A percentile compares a stretch with the other conserved stretches of the same genome.
These are phyloP conservation scores for Trichoderma pleuroti DNA, from an alignment of 2,329 filamentous ascomycete species.

Conservation along the genomic window DNA sequence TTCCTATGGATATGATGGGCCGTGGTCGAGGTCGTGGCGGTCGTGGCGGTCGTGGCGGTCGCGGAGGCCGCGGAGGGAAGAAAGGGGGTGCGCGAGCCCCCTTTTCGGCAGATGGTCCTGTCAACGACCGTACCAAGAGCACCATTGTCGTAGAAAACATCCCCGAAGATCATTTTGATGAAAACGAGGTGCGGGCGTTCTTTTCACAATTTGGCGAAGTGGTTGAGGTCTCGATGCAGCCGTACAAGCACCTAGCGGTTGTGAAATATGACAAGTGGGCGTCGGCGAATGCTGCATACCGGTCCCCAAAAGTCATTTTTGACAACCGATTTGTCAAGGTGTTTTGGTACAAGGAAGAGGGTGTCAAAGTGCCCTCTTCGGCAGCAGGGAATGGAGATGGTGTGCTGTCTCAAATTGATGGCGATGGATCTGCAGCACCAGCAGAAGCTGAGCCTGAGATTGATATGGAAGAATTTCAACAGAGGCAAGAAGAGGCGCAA, in stretches of 20 bases:
- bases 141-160: constrained; percentile 76
- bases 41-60: constrained; percentile 37
- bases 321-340: constrained; percentile 84
- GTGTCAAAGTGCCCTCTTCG: constrained; percentile 32
- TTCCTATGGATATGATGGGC: constrained; percentile 25
- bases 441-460: constrained; percentile 49
- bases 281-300: constrained; percentile 66
- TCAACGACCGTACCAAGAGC: constrained; percentile 59
- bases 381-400: constrained; percentile 27
- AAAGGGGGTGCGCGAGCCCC: constrained; percentile 45
- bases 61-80: constrained; percentile 33
- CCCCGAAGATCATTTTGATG: constrained; percentile 65
- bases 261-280: constrained; percentile 66
- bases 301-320: constrained; percentile 76
- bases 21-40: constrained; percentile 37
- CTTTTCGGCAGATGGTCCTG: constrained; percentile 63
- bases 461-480: constrained; percentile 66
- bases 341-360: constrained; percentile 66
- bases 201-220: constrained; percentile 71
- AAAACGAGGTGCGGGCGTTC: constrained; percentile 62
- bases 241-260: constrained; percentile 63
- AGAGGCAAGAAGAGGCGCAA: constrained; percentile 69
- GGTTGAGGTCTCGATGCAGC: constrained; percentile 60
- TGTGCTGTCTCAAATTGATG: constrained; percentile 21
- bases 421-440: constrained; percentile 22